Base-by-base conservation (phyloP, 495 filamentous ascomycete species). In the Cetradonia linearis region DNA sequence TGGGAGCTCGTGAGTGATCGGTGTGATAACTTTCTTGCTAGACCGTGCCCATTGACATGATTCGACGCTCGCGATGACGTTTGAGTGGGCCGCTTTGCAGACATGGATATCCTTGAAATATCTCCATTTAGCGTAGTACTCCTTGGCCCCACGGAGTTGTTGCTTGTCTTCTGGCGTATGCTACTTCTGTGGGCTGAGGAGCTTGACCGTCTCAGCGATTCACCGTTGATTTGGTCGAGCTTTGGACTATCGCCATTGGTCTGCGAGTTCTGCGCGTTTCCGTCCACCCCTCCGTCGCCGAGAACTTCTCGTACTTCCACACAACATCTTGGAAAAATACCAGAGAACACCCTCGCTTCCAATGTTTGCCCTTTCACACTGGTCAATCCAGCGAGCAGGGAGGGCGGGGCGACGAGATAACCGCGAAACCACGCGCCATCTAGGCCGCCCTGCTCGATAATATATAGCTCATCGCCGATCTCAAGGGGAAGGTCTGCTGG, bases 401-500 rank as follows among this genome's bases (percentile, higher is more conserved):
- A 95, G 7, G 94, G 94, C 9, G 93, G 93, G 67, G 92, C 89
- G 60, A 97, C 85, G 50, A 98, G 80, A 73, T 98, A 98, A 44
- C 93, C 93, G 18, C 93, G 85, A 68, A 88, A 91, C 94, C 94
- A 98, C 67, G 89, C 80, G 63, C 85, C 87, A 72, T 94, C 81
- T 27, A 71, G 72, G 4, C 91, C 91, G n/a, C 86, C 85, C 72
- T 96, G 89, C 74, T 98, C 93, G 68, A 98, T 96, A 59, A 98
- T 95, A 73, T 98, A 98, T 56, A 98, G 77, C 72, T 97, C 93
- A 78, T 98, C 93, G 69, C 93, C 93, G 31, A 98, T 85, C 72
- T 98, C 90, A 67, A 98, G 82, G 16, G 93, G 92, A n/a, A 98
- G 83, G 72, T 98, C 93, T 66, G 88, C 88, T 33, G 91, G 84